Base-by-base conservation (phyloP, 2,329 filamentous ascomycete species). In the Myriosclerotinia duriaeana region DNA sequence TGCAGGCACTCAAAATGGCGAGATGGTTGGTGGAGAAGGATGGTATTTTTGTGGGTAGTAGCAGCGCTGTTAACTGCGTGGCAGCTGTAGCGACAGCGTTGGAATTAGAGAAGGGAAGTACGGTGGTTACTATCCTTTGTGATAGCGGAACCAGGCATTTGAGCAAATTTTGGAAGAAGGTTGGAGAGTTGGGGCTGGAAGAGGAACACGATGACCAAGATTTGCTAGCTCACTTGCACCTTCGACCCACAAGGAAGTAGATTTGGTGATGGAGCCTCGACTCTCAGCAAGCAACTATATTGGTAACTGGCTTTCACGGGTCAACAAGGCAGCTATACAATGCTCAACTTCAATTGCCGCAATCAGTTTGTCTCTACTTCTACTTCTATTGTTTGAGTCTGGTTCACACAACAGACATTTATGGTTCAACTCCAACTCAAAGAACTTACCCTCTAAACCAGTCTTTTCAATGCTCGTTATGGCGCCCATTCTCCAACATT, bases 51-150 rank as follows among this genome's bases (percentile, higher is more conserved):
- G 84, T 93, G 52, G 96, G 95, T 11, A 97, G 93, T 77, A 97
- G 92, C 77, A 97, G 91, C 78, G 90, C 93, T n/a, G 94, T 99
- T 63, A 99, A 99, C 77, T 97, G 93, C 83, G 90, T 91, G 53
- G 92, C 90, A 5, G 90, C 91, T 30, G 88, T 91, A 12, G 84
- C 84, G 61, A 83, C 89, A 5, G 91, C 90, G 36, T 83, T 88
- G 75, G 63, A 81, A 53, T 79, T 93, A 69, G 89, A 89, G 67
- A 83, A 82, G 42, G 83, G 80, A 7, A 81, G 83, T 69, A 79
- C 82, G 50, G 85, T 96, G 53, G 90, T 93, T n/a, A 95, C 92
- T 0, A 82, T 96, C n/a, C 79, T 95, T 9, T 95, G 91, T 77
- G 92, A 96, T 78, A 87, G 86, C n/a, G 90, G 92, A n/a, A 87